phyloP scores from a whole-genome alignment of 345 rosid genomes.

The Gossypium rotundifolium region DNA sequence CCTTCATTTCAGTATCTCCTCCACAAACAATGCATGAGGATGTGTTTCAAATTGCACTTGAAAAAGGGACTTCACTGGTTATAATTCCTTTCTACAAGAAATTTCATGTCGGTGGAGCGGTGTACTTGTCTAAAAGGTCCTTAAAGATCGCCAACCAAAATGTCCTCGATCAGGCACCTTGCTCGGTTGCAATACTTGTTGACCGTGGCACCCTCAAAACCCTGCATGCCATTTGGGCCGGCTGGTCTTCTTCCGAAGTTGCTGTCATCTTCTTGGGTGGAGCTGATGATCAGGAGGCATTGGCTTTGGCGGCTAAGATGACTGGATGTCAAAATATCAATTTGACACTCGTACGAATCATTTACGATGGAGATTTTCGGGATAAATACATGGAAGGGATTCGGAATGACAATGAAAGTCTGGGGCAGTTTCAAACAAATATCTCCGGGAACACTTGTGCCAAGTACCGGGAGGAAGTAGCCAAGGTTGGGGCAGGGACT shows the following conservation, averaged over 20 bases:
- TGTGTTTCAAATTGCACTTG: slow-evolving; percentile 16
- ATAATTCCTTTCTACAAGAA: slow-evolving; percentile 19
- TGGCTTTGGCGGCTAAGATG: not conserved
- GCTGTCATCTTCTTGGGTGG: slow-evolving; percentile 5
- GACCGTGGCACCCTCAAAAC: not conserved
- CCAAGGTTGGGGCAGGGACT: slow-evolving; percentile 67
- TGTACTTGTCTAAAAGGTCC: not conserved
- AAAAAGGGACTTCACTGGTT: slow-evolving; percentile 15
- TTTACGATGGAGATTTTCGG: slow-evolving; percentile 49
- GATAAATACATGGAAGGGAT: slow-evolving; percentile 19
- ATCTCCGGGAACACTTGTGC: slow-evolving; percentile 30
- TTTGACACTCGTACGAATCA: slow-evolving; percentile 15
- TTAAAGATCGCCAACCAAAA: not conserved
- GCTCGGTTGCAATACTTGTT: not conserved
- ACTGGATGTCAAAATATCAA: not conserved
- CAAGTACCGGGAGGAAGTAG: slow-evolving; percentile 42
- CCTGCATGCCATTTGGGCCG: not conserved
- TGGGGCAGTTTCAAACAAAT: slow-evolving; percentile 39
- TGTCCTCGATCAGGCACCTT: not conserved
- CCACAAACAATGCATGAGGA: slow-evolving; percentile 18
- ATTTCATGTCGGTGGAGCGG: not conserved
- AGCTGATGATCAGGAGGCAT: slow-evolving; percentile 1
- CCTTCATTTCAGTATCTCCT: slow-evolving; percentile 49
- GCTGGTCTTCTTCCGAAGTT: not conserved
- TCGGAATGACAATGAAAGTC: slow-evolving; percentile 42